phyloP scores from a whole-genome alignment of 1,284 basidiomycete genomes.

The Puccinia polysora region DNA sequence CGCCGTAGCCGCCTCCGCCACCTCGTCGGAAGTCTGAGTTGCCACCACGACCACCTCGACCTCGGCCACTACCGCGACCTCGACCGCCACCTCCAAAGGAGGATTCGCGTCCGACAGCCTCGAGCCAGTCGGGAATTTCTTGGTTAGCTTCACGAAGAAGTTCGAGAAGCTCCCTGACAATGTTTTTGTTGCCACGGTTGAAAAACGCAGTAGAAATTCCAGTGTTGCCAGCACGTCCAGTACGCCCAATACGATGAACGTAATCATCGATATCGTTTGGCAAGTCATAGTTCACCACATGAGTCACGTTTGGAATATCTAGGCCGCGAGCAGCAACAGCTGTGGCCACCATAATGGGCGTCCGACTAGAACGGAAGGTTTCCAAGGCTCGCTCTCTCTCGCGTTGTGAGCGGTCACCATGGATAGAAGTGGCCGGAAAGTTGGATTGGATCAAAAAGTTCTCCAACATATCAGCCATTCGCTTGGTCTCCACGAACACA shows the following conservation, averaged over 20 bases:
- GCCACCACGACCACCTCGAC: slow-evolving; percentile 59
- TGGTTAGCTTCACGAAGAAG: slow-evolving; percentile 95
- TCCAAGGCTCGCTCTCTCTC: slow-evolving; percentile 93
- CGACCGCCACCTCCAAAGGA: slow-evolving; percentile 44
- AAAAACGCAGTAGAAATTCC: slow-evolving; percentile 89
- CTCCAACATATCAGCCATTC: slow-evolving; percentile 97
- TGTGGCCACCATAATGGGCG: slow-evolving; percentile 94
- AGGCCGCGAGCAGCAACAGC: slow-evolving; percentile 98
- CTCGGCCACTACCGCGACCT: slow-evolving; percentile 55
- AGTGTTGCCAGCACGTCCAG: slow-evolving; percentile 98
- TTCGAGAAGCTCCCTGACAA: slow-evolving; percentile 84
- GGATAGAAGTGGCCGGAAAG: slow-evolving; percentile 87
- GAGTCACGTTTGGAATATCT: slow-evolving; percentile 98
- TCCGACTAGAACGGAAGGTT: slow-evolving; percentile 90
- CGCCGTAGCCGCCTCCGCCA: slow-evolving; percentile 54
- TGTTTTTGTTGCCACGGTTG: slow-evolving; percentile 85
- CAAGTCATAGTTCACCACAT: slow-evolving; percentile 98
- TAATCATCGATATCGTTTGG: slow-evolving; percentile 98
- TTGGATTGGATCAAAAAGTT: slow-evolving; percentile 85
- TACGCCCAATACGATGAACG: slow-evolving; percentile 97
- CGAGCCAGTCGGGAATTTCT: slow-evolving; percentile 87
- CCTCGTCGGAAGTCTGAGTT: slow-evolving; percentile 59
- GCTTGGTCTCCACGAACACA: slow-evolving; percentile 98
- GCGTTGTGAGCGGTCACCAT: slow-evolving; percentile 94
- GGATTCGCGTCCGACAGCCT: slow-evolving; percentile 41